These are phyloP conservation scores for Entomortierella parvispora DNA, from an alignment of 192 early-diverging fungal genomes.

Conservation along the genomic window DNA sequence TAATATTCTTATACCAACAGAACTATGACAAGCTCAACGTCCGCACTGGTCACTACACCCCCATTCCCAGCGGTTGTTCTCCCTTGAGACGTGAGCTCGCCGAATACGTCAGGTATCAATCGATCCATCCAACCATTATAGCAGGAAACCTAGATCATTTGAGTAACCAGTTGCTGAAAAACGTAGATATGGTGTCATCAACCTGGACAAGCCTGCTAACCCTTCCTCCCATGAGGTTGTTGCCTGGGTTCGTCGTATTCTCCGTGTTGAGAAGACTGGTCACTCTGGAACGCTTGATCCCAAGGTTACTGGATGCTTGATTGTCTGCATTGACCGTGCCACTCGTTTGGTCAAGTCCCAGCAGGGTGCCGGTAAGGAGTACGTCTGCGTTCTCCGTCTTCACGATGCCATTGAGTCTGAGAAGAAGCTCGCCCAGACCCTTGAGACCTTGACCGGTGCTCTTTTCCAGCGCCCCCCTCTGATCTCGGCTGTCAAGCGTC, in stretches of 20 bases:
- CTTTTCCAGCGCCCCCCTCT: constrained; percentile 99
- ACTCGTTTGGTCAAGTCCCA: constrained; percentile 99
- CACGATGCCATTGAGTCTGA: constrained; percentile 94
- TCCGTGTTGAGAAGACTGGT: constrained; percentile 97
- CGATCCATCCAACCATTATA: too few species aligned
- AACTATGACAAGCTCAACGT: constrained; percentile 98
- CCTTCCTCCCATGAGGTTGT: constrained; percentile 99
- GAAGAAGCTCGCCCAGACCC: constrained; percentile 85
- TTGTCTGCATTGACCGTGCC: constrained; percentile 98
- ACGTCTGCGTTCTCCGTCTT: constrained; percentile 94
- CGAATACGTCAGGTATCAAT: constrained; percentile 80
- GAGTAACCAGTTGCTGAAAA: background rate
- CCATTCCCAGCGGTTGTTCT: constrained; percentile 93
- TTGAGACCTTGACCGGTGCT: constrained; percentile 98
- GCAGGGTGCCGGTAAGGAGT: constrained; percentile 99
- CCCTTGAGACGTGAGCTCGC: constrained; percentile 93
- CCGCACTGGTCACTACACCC: constrained; percentile 97
- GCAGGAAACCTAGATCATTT: too few species aligned
- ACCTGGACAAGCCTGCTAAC: constrained; percentile 99
- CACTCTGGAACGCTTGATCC: constrained; percentile 99
- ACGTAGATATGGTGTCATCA: constrained; percentile 98
- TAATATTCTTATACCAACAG: constrained; percentile 51
- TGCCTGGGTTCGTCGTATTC: constrained; percentile 98
- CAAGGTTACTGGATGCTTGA: constrained; percentile 99
- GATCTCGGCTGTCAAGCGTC: constrained; percentile 99